Evolutionary conservation across 441 rosid species (phyloP), one percentile per base, ranked within the genome.

Genomic region (Brassica balearica): DNA sequence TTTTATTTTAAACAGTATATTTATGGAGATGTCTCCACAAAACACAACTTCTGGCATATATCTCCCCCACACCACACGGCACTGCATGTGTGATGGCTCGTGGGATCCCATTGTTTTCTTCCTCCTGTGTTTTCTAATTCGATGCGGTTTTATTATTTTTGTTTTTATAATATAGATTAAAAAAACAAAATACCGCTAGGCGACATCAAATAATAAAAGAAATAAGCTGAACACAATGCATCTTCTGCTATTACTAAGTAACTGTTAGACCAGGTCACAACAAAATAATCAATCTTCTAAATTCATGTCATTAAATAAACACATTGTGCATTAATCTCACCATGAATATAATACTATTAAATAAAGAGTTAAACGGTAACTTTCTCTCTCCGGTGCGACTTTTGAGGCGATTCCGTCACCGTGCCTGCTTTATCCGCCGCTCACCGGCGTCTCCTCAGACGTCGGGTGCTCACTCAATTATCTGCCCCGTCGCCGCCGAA

Each of bases 1-100:
- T 25, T 25, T 25, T 3, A 3, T 25, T 25, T 25, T 25, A 25
- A 25, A 25, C 4, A 25, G 27, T 25, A 25, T 25, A 25, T 27
- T 23, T 23, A 23, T 23, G 69, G 58, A 77, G 46, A 51, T 77
- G 71, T 77, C 80, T 77, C 80, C 71, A 70, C 20, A 77, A 53
- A 70, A 70, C 71, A 77, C 70, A 76, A 76, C 80, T 76, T 69
- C 65, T 76, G 70, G 43, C 65, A 70, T 68, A 11, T 77, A 53
- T 34, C 19, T 63, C 51, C 80, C 65, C 75, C 80, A 63, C 80
- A 63, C 71, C 75, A 70, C 65, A 77, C 71, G 70, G 51, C 51
- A 43, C 4, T 10, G 70, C 65, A 25, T 77, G 15, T 77, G 74
- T 69, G 65, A 43, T 63, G 75, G 65, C 75, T 70, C 65, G 32